Percentiles rank a stretch among this genome's conserved stretches.
phyloP scores from a whole-genome alignment of 805 yeast genomes.

The Starmerella apis region DNA sequence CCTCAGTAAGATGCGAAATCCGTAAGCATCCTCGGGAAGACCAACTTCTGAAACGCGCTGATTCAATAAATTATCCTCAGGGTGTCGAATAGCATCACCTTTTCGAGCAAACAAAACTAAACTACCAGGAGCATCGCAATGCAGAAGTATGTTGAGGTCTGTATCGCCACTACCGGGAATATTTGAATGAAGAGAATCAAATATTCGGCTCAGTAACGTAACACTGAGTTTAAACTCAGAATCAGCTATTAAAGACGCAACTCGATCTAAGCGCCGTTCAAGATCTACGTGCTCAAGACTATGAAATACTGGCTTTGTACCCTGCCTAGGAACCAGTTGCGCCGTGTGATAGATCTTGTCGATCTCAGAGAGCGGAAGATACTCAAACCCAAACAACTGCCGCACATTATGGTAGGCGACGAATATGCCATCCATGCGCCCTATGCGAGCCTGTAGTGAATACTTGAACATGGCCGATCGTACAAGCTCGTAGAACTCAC shows the following conservation, averaged over 20 bases:
- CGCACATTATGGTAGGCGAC: constrained; percentile 81
- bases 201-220: constrained; percentile 40
- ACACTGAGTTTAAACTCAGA: constrained; percentile 56
- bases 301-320: neutral
- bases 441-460: constrained; percentile 83
- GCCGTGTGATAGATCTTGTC: constrained; percentile 52
- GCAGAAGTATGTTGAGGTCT: constrained; percentile 24
- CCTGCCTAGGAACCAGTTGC: constrained; percentile 25
- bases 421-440: constrained; percentile 93
- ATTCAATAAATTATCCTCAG: neutral
- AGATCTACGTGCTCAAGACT: constrained; percentile 20
- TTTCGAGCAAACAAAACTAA: constrained; percentile 24
- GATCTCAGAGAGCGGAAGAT: constrained; percentile 61
- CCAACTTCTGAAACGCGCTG: neutral
- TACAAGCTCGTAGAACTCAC: constrained; percentile 67
- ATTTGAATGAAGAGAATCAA: constrained; percentile 34
- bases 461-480: constrained; percentile 73
- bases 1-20: constrained; percentile 20
- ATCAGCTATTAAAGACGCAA: constrained; percentile 48
- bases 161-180: neutral
- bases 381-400: constrained; percentile 80
- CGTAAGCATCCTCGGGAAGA: constrained; percentile 18
- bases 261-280: constrained; percentile 27
- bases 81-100: neutral
- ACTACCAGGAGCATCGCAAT: constrained; percentile 23